Evolutionary conservation across 805 yeast genomes (phyloP).

Genomic region (Ogataea salicorniae): DNA sequence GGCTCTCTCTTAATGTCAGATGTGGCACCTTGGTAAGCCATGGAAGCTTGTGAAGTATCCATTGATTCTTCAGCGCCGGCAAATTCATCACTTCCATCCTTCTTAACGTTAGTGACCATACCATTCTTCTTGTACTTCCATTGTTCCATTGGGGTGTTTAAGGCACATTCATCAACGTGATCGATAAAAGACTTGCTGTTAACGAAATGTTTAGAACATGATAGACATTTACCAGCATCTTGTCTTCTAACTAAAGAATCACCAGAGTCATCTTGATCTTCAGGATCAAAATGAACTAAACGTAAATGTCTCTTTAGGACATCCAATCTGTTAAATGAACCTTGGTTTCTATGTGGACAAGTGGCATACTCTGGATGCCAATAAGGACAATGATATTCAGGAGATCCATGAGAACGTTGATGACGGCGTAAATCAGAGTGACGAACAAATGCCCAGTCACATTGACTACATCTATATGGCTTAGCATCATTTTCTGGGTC

Average conservation of each 20-base stretch:
- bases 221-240: slow-evolving; percentile 65
- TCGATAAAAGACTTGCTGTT: slow-evolving; percentile 53
- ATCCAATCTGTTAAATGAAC: slow-evolving; percentile 68
- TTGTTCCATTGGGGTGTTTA: slow-evolving; percentile 29
- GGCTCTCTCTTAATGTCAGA: neutral
- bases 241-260: slow-evolving; percentile 30
- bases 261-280: slow-evolving; percentile 23
- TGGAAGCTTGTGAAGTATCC: neutral
- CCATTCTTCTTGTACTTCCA: slow-evolving; percentile 32
- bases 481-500: slow-evolving; percentile 19
- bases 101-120: slow-evolving; percentile 24
- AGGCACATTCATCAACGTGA: slow-evolving; percentile 63
- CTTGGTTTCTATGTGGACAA: slow-evolving; percentile 68
- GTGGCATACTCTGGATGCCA: slow-evolving; percentile 59
- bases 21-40: neutral
- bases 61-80: neutral
- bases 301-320: slow-evolving; percentile 69
- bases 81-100: slow-evolving; percentile 16
- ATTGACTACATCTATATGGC: slow-evolving; percentile 40
- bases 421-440: slow-evolving; percentile 68
- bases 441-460: slow-evolving; percentile 68
- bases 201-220: slow-evolving; percentile 54
- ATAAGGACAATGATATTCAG: slow-evolving; percentile 67
- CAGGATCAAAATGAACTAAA: slow-evolving; percentile 59
- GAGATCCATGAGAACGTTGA: slow-evolving; percentile 58